These are phyloP conservation scores for Zygoascus flipseniorum DNA, from an alignment of 805 yeast genomes.

Conservation along the genomic window DNA sequence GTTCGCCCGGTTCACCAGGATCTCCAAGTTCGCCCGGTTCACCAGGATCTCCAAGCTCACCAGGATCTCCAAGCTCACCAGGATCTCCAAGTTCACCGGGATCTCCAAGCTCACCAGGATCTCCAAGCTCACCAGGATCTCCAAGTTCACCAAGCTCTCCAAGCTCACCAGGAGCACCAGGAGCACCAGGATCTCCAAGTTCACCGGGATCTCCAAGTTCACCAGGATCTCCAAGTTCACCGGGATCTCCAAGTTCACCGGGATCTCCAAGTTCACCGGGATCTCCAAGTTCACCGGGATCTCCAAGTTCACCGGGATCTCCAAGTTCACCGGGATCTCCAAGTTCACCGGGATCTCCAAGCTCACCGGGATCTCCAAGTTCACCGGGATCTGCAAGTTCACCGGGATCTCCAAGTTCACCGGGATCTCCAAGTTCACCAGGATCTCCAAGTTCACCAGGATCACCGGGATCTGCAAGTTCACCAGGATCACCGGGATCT, in stretches of 20 bases:
- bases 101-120: neutral
- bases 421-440: constrained; percentile 1
- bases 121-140: neutral
- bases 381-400: neutral
- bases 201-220: constrained; percentile 1
- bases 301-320: neutral
- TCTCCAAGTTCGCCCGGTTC: neutral
- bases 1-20: neutral
- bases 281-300: no score
- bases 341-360: neutral
- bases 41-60: constrained; percentile 1
- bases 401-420: neutral
- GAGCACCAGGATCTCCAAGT: neutral
- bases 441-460: neutral
- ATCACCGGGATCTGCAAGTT: neutral
- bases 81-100: neutral
- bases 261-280: no score
- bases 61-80: constrained; percentile 1
- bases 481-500: neutral
- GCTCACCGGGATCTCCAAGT: neutral
- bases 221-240: no score
- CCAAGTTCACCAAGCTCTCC: neutral
- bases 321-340: neutral
- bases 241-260: no score
- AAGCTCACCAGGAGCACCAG: neutral